These are phyloP conservation scores for Cladophialophora chaetospira DNA, from an alignment of 2,329 filamentous ascomycete species.

Conservation along the genomic window DNA sequence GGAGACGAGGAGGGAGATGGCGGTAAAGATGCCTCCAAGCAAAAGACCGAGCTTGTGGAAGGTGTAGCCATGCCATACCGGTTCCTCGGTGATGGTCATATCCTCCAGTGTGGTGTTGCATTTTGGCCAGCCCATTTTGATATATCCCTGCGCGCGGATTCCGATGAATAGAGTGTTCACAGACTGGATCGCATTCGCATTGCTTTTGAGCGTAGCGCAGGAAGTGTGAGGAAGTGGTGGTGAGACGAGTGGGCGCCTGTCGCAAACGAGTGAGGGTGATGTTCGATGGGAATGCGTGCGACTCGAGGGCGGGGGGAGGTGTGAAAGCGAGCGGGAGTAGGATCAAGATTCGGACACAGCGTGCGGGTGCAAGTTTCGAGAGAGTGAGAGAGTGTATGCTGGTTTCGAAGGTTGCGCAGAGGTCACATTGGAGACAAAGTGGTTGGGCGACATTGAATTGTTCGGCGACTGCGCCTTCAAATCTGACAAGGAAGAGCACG, in stretches of 20 bases:
- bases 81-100: slow-evolving; percentile 44
- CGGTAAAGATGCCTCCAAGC: slow-evolving; percentile 55
- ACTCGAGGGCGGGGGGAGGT: neutral
- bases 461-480: neutral
- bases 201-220: slow-evolving; percentile 5
- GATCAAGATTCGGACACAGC: neutral
- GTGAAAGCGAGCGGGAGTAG: neutral
- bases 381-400: neutral
- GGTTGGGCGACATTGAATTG: neutral
- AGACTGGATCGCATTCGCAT: slow-evolving; percentile 10
- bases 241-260: neutral
- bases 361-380: neutral
- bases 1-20: slow-evolving; percentile 54
- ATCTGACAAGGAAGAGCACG: neutral
- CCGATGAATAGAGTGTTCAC: neutral
- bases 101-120: slow-evolving; percentile 56
- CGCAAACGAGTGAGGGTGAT: slow-evolving; percentile 13
- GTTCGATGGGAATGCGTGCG: neutral
- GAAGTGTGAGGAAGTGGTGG: neutral
- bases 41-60: slow-evolving; percentile 61
- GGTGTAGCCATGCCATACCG: slow-evolving; percentile 56
- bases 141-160: neutral
- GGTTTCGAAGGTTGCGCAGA: neutral
- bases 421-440: neutral
- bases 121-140: slow-evolving; percentile 46